Evolutionary conservation across 768 basidiomycete genomes (phyloP).

Genomic region (Lentinula boryana): DNA sequence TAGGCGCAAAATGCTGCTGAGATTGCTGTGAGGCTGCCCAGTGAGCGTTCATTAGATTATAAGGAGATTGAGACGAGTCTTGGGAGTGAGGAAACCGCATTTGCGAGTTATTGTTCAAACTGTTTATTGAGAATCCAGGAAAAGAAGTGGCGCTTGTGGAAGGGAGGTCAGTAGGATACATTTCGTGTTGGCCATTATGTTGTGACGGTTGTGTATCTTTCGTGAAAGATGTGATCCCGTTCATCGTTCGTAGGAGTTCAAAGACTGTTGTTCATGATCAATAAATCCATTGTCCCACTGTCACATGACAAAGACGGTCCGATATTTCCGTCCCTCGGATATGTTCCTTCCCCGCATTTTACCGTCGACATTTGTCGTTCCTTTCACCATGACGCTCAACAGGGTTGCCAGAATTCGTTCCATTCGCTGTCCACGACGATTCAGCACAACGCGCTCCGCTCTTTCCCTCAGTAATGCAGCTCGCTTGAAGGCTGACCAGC

Average conservation of each 20-base stretch:
- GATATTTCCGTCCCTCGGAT: neutral
- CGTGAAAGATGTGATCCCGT: neutral
- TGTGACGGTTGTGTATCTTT: neutral
- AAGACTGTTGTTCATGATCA: neutral
- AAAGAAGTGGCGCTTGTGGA: slow-evolving; percentile 29
- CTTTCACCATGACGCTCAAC: neutral
- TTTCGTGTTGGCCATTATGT: neutral
- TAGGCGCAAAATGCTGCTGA: slow-evolving; percentile 18
- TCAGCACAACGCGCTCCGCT: slow-evolving; percentile 42
- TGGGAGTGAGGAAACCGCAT: slow-evolving; percentile 1
- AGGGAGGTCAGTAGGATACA: slow-evolving; percentile 17
- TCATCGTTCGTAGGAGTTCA: neutral
- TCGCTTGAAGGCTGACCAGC: slow-evolving; percentile 56
- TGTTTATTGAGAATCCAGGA: slow-evolving; percentile 19
- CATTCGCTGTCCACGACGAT: slow-evolving; percentile 11
- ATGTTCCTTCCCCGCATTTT: slow-evolving; percentile 1
- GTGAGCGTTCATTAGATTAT: neutral
- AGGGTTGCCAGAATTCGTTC: neutral
- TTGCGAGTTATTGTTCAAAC: slow-evolving; percentile 4
- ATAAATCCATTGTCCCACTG: too few relatives aligned
- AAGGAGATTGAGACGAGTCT: neutral
- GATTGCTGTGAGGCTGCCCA: neutral
- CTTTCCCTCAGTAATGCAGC: slow-evolving; percentile 49
- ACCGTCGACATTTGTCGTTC: neutral
- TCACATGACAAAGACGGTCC: too few relatives aligned